These are phyloP conservation scores for Trichopus zeylanicus DNA, from an alignment of 116 monocot species.

Conservation along the genomic window DNA sequence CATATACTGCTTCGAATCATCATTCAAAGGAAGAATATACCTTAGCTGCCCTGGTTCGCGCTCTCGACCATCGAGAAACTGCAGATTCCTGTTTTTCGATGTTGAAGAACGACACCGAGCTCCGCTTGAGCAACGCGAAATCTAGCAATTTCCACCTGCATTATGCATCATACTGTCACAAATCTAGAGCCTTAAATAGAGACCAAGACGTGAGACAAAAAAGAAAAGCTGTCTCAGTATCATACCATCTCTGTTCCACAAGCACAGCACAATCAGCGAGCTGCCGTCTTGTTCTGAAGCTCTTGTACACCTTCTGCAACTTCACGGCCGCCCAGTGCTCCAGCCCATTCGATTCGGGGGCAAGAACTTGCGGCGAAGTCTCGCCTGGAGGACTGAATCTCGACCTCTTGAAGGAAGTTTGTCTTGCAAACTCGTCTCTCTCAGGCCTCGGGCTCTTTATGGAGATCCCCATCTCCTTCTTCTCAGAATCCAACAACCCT, in stretches of 20 bases:
- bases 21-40: too few species aligned
- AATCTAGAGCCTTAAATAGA: neutral
- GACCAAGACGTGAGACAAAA: neutral
- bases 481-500: slow-evolving; percentile 59
- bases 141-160: slow-evolving; percentile 84
- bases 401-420: neutral
- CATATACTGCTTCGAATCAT: too few species aligned
- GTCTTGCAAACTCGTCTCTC: slow-evolving; percentile 6
- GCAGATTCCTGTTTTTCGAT: slow-evolving; percentile 63
- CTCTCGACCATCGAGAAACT: slow-evolving; percentile 79
- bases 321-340: slow-evolving; percentile 71
- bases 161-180: neutral
- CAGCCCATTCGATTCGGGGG: slow-evolving; percentile 14
- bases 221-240: neutral
- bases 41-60: slow-evolving; percentile 79
- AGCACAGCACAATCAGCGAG: slow-evolving; percentile 98
- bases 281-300: slow-evolving; percentile 84
- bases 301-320: slow-evolving; percentile 92
- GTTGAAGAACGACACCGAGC: slow-evolving; percentile 76
- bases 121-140: slow-evolving; percentile 76
- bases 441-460: slow-evolving; percentile 15
- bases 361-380: too few species aligned
- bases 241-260: slow-evolving; percentile 82
- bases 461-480: slow-evolving; percentile 25
- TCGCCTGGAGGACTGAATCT: slow-evolving; percentile 15